phyloP scores from a whole-genome alignment of 192 early-diverging fungal genomes.

The Coemansia sp. region DNA sequence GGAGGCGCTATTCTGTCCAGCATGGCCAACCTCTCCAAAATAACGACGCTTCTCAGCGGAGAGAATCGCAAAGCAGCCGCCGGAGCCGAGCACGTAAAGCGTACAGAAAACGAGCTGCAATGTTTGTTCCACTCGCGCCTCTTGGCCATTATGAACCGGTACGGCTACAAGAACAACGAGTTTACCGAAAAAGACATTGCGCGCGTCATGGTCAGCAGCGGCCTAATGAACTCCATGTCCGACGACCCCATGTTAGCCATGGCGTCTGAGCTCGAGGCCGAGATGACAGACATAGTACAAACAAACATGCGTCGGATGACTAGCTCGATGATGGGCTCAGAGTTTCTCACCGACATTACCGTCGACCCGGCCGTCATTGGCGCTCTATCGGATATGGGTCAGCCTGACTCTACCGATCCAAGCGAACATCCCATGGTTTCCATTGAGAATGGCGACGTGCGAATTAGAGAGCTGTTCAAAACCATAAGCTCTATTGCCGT shows the following conservation, averaged over 20 bases:
- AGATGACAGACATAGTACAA: constrained; percentile 32
- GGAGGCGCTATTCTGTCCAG: background rate
- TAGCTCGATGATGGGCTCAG: constrained; percentile 16
- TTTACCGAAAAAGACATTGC: constrained; percentile 29
- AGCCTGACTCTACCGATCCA: no score
- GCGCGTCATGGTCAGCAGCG: constrained; percentile 25
- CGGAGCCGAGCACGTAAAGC: constrained; percentile 19
- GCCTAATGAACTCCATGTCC: constrained; percentile 22
- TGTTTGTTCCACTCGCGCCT: constrained; percentile 28
- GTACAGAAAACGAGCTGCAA: constrained; percentile 30
- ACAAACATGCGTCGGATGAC: constrained; percentile 23
- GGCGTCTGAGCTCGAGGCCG: constrained; percentile 32
- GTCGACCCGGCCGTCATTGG: constrained; percentile 22
- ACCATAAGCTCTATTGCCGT: no score
- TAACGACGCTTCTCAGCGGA: constrained; percentile 11
- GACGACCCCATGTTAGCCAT: constrained; percentile 32
- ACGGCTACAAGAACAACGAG: constrained; percentile 21
- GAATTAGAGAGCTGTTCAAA: no score
- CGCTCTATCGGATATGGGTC: constrained; percentile 13
- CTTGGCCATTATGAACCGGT: constrained; percentile 25
- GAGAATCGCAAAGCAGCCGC: constrained; percentile 9
- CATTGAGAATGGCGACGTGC: no score
- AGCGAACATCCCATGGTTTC: no score
- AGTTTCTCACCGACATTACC: constrained; percentile 18
- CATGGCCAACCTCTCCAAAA: constrained; percentile 3